Evolutionary conservation across 2,329 filamentous ascomycete species (phyloP), one percentile per base, ranked within the genome.

Genomic region (Sporothrix sp.): DNA sequence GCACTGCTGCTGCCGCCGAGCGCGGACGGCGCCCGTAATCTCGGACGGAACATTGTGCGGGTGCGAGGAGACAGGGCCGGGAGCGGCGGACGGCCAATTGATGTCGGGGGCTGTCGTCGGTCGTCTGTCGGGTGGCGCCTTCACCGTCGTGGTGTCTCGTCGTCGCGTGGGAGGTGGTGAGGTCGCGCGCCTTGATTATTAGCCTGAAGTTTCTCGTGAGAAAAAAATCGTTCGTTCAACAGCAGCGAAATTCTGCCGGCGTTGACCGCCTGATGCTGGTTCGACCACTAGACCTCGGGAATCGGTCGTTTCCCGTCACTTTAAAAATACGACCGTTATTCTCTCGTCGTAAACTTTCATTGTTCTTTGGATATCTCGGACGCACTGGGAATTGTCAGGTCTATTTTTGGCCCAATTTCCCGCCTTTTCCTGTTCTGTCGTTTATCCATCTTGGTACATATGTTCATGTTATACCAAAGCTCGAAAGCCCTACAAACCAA

Each of bases 11-110:
- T 58, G 66, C 63, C 52, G 64, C 43, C 16, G 18, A 66, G 60
- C 62, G 63, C 62, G 57, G 69, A 67, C 54, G 74, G 72, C 68
- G 72, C 68, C 61, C 74, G 71, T 72, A 78, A 67, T 67, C 72
- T 68, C 50, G 75, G 67, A 59, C 74, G 72, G 58, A 80, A 64
- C 76, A 80, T 74, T 54, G 59, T 30, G 32, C 49, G 53, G 57
- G 57, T n/a, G n/a, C n/a, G n/a, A 57, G 52, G n/a, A 48, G 46
- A 21, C n/a, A 46, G 43, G 7, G 33, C 16, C 11, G 23, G n/a
- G 32, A 21, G 36, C 38, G 13, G 11, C 5, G 30, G 20, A n/a
- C 8, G 5, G 28, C 40, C 28, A 32, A 36, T 50, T 6, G 40
- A 21, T 25, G 20, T 43, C 10, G 37, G 11, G 25, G 4, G 43